phyloP scores from a whole-genome alignment of 2,329 filamentous ascomycete genomes.

The Penicillium sp. region DNA sequence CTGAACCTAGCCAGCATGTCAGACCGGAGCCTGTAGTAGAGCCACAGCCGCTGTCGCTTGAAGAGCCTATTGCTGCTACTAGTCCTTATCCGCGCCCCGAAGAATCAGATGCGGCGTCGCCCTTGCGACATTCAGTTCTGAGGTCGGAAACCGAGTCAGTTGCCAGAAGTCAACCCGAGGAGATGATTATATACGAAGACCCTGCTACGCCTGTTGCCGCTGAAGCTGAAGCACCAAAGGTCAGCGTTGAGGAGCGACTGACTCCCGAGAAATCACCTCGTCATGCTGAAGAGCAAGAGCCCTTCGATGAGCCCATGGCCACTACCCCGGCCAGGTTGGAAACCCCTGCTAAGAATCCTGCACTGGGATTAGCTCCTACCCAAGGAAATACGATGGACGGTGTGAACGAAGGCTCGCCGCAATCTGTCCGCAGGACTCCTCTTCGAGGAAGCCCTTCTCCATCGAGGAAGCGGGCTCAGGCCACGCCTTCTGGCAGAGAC shows the following conservation, averaged over 20 bases:
- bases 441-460: constrained; percentile 21
- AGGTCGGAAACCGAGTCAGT: constrained; percentile 7
- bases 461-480: constrained; percentile 12
- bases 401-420: constrained; percentile 14
- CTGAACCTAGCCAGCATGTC: constrained; percentile 1
- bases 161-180: constrained; percentile 13
- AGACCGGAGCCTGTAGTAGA: constrained; percentile 14
- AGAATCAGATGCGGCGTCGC: constrained; percentile 3
- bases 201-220: constrained; percentile 18
- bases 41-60: constrained; percentile 6
- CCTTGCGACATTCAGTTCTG: constrained; percentile 6
- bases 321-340: constrained; percentile 3
- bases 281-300: background rate
- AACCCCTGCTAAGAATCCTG: constrained; percentile 8
- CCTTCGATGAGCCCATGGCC: background rate
- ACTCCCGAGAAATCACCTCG: constrained; percentile 14
- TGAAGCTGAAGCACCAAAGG: constrained; percentile 2
- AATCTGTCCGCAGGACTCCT: constrained; percentile 18
- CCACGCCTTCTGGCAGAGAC: constrained; percentile 4
- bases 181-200: constrained; percentile 28
- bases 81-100: constrained; percentile 4
- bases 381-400: constrained; percentile 8
- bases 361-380: constrained; percentile 10
- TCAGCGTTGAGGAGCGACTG: constrained; percentile 6
- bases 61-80: constrained; percentile 3